Evolutionary conservation across 805 yeast species (phyloP).

Genomic region (Metschnikowia similis): DNA sequence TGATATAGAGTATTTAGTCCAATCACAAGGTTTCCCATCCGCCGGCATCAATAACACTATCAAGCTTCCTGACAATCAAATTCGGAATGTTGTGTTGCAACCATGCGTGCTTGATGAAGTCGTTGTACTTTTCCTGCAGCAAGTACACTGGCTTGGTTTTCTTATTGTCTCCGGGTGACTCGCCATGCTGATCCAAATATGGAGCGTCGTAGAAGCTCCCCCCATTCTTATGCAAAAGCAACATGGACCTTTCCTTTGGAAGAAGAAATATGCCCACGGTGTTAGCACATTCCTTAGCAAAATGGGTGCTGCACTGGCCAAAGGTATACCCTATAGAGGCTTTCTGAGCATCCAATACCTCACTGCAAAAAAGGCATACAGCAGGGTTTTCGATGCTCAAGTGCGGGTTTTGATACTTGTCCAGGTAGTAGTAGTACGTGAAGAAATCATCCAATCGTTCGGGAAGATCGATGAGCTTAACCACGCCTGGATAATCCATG

Average conservation of each 20-base stretch:
- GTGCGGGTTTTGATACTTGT: constrained; percentile 37
- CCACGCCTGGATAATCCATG: constrained; percentile 61
- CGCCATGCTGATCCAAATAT: constrained; percentile 82
- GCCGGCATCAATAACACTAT: constrained; percentile 77
- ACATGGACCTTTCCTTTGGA: constrained; percentile 62
- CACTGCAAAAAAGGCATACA: constrained; percentile 79
- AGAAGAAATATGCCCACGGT: constrained; percentile 68
- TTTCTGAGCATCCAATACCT: constrained; percentile 62
- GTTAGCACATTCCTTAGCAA: constrained; percentile 55
- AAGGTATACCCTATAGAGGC: constrained; percentile 46
- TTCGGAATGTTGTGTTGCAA: constrained; percentile 75
- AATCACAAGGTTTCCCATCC: constrained; percentile 89
- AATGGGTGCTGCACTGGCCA: constrained; percentile 83
- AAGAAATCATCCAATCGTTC: constrained; percentile 62
- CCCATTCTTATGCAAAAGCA: constrained; percentile 63
- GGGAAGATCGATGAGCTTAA: constrained; percentile 64
- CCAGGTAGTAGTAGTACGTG: constrained; percentile 51
- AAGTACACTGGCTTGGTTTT: constrained; percentile 70
- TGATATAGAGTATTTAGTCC: background rate
- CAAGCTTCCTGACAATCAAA: constrained; percentile 72
- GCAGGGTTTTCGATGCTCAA: constrained; percentile 65
- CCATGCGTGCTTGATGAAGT: constrained; percentile 66
- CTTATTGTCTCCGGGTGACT: constrained; percentile 68
- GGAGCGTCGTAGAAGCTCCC: constrained; percentile 88
- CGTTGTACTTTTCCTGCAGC: constrained; percentile 57